Evolutionary conservation across 768 basidiomycete species (phyloP), one percentile per base, ranked within the genome.

Genomic region (Hemileccinum impolitum): DNA sequence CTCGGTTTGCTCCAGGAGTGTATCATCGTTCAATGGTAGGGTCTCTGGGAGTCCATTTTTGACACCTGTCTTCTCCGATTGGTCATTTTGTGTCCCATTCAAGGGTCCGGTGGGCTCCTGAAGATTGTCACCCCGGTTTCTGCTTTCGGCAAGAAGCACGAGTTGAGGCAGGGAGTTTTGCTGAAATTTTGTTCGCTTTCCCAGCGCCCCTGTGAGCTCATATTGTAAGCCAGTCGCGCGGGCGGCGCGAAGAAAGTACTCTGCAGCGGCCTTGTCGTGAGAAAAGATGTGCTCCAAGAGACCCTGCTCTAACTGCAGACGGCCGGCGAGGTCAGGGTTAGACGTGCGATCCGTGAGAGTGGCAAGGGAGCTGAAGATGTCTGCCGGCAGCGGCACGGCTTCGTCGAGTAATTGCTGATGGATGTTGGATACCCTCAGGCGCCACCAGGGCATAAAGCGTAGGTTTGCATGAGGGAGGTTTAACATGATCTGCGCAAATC

Each of bases 111-210:
- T 31, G 34, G 3, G 13, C 26, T 39, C 40, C 18, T 26, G 23
- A 40, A 7, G 26, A 32, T 52, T 45, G 40, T 58, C 59, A 34
- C 69, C 62, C 41, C 75, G 60, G 44, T 79, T 67, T 47, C 82
- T 80, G 52, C 92, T 92, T 64, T 94, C 81, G n/a, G 96, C 95
- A 17, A 99, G 79, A 19, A 99, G 75, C 36, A 98, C 89, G 43
- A 99, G 83, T 68, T 99, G 96, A 46, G 86, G 88, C 48, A 89
- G 72, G 30, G 92, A 87, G 45, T 72, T 79, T 53, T 87, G 75
- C 68, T 99, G 96, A 68, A 89, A 99, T 66, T 92, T 95, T 11
- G 96, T 99, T 52, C 91, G 80, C 69, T 87, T 92, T 35, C 96
- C 96, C 45, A 94, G 74, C 10, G 93, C 90, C 8, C 96, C 96